Evolutionary conservation across 2,329 filamentous ascomycete genomes (phyloP).

Genomic region (Aspergillus pseudotamarii): DNA sequence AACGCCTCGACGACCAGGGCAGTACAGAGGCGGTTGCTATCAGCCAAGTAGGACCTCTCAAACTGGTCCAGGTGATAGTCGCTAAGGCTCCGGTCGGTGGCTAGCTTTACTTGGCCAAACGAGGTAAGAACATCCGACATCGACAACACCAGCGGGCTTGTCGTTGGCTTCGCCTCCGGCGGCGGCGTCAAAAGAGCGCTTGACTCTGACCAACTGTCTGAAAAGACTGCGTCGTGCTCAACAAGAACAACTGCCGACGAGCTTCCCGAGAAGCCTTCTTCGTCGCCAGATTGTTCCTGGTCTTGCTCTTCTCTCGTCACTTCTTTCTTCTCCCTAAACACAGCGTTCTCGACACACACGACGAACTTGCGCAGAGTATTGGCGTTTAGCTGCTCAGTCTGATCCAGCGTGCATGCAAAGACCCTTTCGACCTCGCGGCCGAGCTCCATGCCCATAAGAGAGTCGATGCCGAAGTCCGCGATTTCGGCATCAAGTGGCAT

Average conservation of each 20-base stretch:
- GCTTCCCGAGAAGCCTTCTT: background rate
- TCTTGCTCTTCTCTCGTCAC: background rate
- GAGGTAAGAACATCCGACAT: too few species aligned
- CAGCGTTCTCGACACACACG: background rate
- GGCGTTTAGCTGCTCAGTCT: background rate
- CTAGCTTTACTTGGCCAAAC: too few species aligned
- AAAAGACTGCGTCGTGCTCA: too few species aligned
- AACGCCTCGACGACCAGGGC: too few species aligned
- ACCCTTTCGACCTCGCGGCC: constrained; percentile 41
- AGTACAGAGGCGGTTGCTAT: too few species aligned
- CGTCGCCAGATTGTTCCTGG: background rate
- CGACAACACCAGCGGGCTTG: too few species aligned
- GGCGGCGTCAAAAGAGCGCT: too few species aligned
- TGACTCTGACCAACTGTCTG: too few species aligned
- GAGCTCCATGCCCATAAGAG: constrained; percentile 54
- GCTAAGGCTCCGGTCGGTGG: too few species aligned
- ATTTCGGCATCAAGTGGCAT: constrained; percentile 26
- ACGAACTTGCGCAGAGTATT: background rate
- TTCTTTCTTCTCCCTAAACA: background rate
- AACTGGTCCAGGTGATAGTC: too few species aligned
- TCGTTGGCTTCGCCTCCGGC: too few species aligned
- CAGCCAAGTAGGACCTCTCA: too few species aligned
- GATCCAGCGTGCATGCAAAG: background rate
- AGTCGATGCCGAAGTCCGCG: constrained; percentile 52
- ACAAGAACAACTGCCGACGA: background rate